Base-by-base conservation (phyloP, 768 basidiomycete genomes). In the Tylopilus sp. region DNA sequence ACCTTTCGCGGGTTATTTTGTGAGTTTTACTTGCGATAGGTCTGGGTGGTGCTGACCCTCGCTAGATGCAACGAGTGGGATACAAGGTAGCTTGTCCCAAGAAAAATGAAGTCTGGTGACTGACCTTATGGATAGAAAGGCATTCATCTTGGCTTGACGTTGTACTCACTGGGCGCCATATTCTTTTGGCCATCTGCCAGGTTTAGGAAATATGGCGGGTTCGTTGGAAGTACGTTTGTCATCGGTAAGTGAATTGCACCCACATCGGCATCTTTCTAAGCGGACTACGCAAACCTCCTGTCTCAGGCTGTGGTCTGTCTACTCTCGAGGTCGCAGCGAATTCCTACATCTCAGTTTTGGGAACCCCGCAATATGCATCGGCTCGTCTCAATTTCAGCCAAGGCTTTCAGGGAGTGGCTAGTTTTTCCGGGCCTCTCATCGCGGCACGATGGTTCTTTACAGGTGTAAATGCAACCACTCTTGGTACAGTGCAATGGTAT, bases 141-240 rank as follows among this genome's bases (percentile, higher is more conserved):
- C 9, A 85, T 86, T 52, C 82, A 85, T 62, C 61, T 86, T 26
- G 84, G 84, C 9, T 73, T 85, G 38, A 70, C 73, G 10, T 65
- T 84, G 7, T 85, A 85, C 59, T 83, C 83, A 13, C 37, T 68
- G 72, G 87, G 88, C 45, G 87, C 87, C 22, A 76, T 89, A 56
- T 83, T 87, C 68, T 89, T 88, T 74, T 89, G 87, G 87, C 85
- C 86, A 17, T 85, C 83, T 37, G 86, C 87, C 33, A 81, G 78
- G 60, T 88, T 76, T 63, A 72, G 73, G 48, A 82, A 78, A 60
- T 89, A 86, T 53, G 83, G 81, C 28, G 87, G 86, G 21, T 89
- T 89, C 63, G 84, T 89, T 29, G 83, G 83, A 24, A 84, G 83
- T 64, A 89, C 87, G 1, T 86, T 84, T 63, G 79, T 86, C 44